A percentile compares a stretch with the other conserved stretches of the same genome.
phyloP scores from a whole-genome alignment of 257 asterid genomes.

The Fraxinus americana region DNA sequence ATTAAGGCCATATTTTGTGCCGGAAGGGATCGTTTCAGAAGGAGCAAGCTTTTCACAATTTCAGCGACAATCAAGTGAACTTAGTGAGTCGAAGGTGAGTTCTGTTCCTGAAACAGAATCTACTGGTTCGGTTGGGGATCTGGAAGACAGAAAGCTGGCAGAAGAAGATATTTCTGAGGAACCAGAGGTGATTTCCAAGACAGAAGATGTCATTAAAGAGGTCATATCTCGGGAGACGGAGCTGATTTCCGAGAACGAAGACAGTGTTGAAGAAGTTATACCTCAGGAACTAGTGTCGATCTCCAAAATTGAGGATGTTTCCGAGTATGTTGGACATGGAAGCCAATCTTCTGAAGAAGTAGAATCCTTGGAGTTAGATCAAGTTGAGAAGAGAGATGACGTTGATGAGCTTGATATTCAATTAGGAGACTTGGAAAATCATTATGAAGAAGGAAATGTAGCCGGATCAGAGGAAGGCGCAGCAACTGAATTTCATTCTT shows the following conservation, averaged over 20 bases:
- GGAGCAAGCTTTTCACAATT: slow-evolving; percentile 51
- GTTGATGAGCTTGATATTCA: slow-evolving; percentile 15
- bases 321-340: slow-evolving; percentile 66
- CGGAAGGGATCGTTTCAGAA: slow-evolving; percentile 47
- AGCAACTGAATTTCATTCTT: slow-evolving; percentile 18
- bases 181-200: slow-evolving; percentile 11
- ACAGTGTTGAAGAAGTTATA: slow-evolving; percentile 31
- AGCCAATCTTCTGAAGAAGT: slow-evolving; percentile 62
- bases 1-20: slow-evolving; percentile 63
- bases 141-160: slow-evolving; percentile 36
- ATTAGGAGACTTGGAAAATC: slow-evolving; percentile 22
- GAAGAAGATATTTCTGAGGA: slow-evolving; percentile 38
- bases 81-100: slow-evolving; percentile 57
- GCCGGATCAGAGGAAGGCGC: slow-evolving; percentile 24
- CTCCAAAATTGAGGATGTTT: slow-evolving; percentile 42
- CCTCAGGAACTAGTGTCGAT: slow-evolving; percentile 35
- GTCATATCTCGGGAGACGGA: slow-evolving; percentile 5
- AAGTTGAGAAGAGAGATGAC: slow-evolving; percentile 35
- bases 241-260: slow-evolving; percentile 13
- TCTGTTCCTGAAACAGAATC: slow-evolving; percentile 55
- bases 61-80: slow-evolving; percentile 56
- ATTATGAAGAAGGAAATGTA: slow-evolving; percentile 18
- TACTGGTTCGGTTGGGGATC: slow-evolving; percentile 36
- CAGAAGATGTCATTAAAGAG: slow-evolving; percentile 20
- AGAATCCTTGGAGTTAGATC: slow-evolving; percentile 35